A percentile compares a stretch with the other conserved stretches of the same genome.
Conservation (phyloP, 306 rosid species). For the Oemleria cerasiformis region DNA sequence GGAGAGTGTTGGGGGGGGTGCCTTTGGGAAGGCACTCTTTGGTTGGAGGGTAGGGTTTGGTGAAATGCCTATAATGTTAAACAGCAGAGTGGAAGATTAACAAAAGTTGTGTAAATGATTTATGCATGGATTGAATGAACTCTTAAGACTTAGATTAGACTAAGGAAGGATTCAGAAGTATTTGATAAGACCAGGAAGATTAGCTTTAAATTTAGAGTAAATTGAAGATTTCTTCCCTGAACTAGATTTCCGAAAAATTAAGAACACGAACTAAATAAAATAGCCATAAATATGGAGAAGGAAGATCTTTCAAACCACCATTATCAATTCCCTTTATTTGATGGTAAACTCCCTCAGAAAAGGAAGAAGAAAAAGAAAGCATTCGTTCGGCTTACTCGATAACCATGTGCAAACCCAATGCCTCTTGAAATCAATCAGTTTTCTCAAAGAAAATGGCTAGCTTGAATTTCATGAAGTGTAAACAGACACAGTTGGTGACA, state of each 20-base stretch:
- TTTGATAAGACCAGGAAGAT: neutral
- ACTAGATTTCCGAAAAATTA: too few relatives aligned
- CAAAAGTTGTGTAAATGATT: conserved; percentile 21
- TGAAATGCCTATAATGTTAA: conserved; percentile 4
- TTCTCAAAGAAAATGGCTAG: conserved; percentile 2
- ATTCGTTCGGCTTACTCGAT: neutral
- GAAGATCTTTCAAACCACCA: neutral
- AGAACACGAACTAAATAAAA: too few relatives aligned
- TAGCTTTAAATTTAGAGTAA: too few relatives aligned
- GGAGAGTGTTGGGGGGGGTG: neutral
- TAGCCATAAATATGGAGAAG: too few relatives aligned
- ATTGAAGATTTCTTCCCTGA: too few relatives aligned
- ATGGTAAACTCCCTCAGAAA: neutral
- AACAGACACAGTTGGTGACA: conserved; percentile 1
- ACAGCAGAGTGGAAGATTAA: conserved; percentile 11
- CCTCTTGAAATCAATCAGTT: conserved; percentile 2
- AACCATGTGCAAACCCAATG: neutral
- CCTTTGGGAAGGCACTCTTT: conserved; percentile 4
- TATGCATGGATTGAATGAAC: conserved; percentile 5
- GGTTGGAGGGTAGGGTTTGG: conserved; percentile 10
- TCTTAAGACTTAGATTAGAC: conserved; percentile 11
- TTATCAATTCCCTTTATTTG: conserved; percentile 7
- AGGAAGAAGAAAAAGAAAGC: neutral
- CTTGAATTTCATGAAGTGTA: neutral
- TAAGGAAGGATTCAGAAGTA: neutral